Evolutionary conservation across 1,284 basidiomycete genomes (phyloP).

Genomic region (Malassezia yamatoensis): DNA sequence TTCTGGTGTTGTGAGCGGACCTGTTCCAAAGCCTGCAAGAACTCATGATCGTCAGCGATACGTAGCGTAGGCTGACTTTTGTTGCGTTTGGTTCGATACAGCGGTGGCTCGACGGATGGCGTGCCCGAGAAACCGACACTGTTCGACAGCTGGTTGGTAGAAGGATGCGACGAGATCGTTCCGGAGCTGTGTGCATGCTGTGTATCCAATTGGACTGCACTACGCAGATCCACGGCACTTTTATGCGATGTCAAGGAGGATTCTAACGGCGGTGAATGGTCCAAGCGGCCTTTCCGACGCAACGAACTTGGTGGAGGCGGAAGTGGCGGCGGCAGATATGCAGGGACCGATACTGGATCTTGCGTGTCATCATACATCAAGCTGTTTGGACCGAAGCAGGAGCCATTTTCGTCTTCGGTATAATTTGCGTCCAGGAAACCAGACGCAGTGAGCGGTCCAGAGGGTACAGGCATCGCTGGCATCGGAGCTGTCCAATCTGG

Average conservation of each 20-base stretch:
- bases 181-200: too few relatives aligned
- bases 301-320: neutral
- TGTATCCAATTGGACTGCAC: neutral
- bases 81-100: conserved; percentile 22
- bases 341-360: too few relatives aligned
- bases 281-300: neutral
- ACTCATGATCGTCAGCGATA: conserved; percentile 38
- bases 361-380: neutral
- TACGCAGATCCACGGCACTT: conserved; percentile 2
- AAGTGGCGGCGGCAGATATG: neutral
- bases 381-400: neutral
- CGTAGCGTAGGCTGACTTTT: conserved; percentile 37
- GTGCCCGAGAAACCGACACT: too few relatives aligned
- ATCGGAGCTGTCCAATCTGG: neutral
- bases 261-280: neutral
- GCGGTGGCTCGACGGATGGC: neutral
- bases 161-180: neutral
- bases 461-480: neutral
- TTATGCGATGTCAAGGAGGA: neutral
- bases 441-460: neutral
- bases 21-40: conserved; percentile 34
- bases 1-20: conserved; percentile 28
- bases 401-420: neutral
- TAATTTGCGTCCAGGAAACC: neutral
- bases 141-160: neutral